Percentiles rank a stretch among this genome's conserved stretches.
Evolutionary conservation across 176 grass and related monocot genomes (phyloP).

Genomic region (Avena sativa): DNA sequence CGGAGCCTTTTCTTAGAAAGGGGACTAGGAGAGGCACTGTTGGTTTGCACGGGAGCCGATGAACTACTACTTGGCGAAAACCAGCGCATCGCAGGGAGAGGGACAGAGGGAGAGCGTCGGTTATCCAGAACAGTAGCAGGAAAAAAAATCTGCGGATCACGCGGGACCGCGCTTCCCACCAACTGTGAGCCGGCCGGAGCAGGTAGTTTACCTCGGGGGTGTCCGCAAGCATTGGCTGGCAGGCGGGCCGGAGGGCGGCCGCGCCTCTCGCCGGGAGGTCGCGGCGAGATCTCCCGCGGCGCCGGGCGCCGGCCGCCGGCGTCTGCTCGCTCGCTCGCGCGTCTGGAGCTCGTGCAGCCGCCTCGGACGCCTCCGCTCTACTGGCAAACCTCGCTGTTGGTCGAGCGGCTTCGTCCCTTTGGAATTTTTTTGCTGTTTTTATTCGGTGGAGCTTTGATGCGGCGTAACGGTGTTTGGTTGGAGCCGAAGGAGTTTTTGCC

Average conservation of each 20-base stretch:
- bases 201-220: constrained; percentile 28
- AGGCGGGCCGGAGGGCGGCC: neutral
- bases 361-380: neutral
- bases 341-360: constrained; percentile 27
- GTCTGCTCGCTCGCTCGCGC: neutral
- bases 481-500: constrained; percentile 42
- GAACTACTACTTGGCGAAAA: constrained; percentile 28
- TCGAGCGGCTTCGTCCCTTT: constrained; percentile 1
- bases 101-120: constrained; percentile 5
- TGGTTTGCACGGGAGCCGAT: constrained; percentile 42
- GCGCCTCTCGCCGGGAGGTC: constrained; percentile 1
- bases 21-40: constrained; percentile 11
- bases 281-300: constrained; percentile 34
- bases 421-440: constrained; percentile 32
- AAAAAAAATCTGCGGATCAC: constrained; percentile 10
- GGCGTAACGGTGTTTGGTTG: constrained; percentile 48
- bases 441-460: constrained; percentile 33
- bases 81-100: neutral
- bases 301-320: neutral
- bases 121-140: constrained; percentile 33
- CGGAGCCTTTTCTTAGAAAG: constrained; percentile 37
- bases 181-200: constrained; percentile 13
- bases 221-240: constrained; percentile 38
- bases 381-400: neutral
- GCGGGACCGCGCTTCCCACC: constrained; percentile 34